Evolutionary conservation across 192 early-diverging fungal genomes (phyloP), one percentile per base, ranked within the genome.

Genomic region (Obelidium mucronatum): DNA sequence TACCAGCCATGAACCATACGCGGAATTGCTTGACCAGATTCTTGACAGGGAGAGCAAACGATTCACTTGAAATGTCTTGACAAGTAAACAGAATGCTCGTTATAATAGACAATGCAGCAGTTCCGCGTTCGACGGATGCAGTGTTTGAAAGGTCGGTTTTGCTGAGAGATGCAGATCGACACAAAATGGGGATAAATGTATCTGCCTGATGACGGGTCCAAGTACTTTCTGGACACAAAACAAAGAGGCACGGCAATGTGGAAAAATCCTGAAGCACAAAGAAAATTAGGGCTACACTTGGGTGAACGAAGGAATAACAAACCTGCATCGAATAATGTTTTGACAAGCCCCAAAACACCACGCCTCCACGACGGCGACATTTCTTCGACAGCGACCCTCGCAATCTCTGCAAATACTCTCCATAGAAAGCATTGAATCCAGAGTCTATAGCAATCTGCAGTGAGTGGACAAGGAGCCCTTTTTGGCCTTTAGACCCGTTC

Each of bases 1-100:
- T 63, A 5, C 63, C 70, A 2, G 24, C 17, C 53, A 64, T 76
- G 33, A 70, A 78, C 76, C 80, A 81, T 0, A 52, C 44, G 4
- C 77, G 76, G 24, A 78, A 72, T 8, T 72, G 69, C 53, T 59
- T 59, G 35, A 72, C 69, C 19, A 59, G 19, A 26, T n/a, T 28
- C n/a, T 72, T 72, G 13, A 72, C 3, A 1, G n/a, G 36, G 15
- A 36, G 34, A 22, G 52, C 69, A 56, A 72, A 55, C 53, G 69
- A 35, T 58, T 33, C 54, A 26, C 19, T 31, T 2, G 51, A 13
- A 15, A 72, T 36, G 30, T 72, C 69, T 26, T 72, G 19, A 54
- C 56, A 55, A 6, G 3, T 17, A 1, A 15, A 24, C 24, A 72
- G 22, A 5, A 72, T 37, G 54, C 1, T 58, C 40, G 33, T 58